Evolutionary conservation across 371 early-diverging fungal genomes (phyloP), one percentile per base, ranked within the genome.

Genomic region (Haplosporangium sp.): DNA sequence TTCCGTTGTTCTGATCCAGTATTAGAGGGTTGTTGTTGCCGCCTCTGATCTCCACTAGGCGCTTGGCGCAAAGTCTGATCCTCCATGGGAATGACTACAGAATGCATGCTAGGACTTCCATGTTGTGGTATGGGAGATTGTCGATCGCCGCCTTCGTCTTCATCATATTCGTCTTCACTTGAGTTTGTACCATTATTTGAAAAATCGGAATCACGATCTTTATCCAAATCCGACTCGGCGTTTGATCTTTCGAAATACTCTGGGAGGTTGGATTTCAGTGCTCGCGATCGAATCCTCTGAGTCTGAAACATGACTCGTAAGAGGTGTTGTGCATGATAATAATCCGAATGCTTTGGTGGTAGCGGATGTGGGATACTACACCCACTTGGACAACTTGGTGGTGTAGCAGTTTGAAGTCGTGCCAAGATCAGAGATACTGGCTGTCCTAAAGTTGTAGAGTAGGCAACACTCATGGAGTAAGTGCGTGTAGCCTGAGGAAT

Each of bases 281-380:
- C 60, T 3, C 63, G 42, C 3, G 75, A 71, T 0, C 75, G 75
- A 37, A 81, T 61, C 1, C 61, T 48, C 61, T 81, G 81, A 9
- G 75, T 81, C 63, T 72, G 81, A 34, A 81, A 81, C 20, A 81
- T 47, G 10, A 81, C 48, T 15, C 69, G 72, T n/a, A 74, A 50
- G 48, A 81, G 63, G 48, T 81, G 81, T 27, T 81, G 81, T 0
- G 81, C 81, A 39, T 81, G 81, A 59, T 81, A 81, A 27, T 74
- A 81, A 42, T 74, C 72, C 5, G 81, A 71, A 39, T 81, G 74
- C 45, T 67, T 74, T 6, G 81, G 81, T 4, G 75, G 81, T n/a
- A 69, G 45, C 0, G 81, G 81, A 27, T 27, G 27, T 27, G 27
- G 27, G n/a, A 65, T 68, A 1, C 72, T 74, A 48, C 75, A 81